A percentile compares a stretch with the other conserved stretches of the same genome.
phyloP scores from a whole-genome alignment of 148 eudicot genomes.

The Mesembryanthemum crystallinum region DNA sequence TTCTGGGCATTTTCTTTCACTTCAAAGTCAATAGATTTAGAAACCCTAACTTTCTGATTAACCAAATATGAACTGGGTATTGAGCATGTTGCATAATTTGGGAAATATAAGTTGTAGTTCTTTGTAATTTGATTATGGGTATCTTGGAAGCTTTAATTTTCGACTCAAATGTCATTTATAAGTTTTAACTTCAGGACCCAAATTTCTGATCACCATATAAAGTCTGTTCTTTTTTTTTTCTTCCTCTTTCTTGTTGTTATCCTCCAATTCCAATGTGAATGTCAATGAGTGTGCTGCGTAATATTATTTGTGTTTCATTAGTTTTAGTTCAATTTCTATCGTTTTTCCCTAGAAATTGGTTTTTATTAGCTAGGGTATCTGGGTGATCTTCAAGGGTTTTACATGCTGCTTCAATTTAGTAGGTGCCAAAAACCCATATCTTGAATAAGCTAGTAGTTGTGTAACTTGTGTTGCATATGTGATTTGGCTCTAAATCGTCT shows the following conservation, averaged over 20 bases:
- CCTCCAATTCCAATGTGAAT: not conserved
- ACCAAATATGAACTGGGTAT: not conserved
- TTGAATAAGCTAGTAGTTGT: not conserved
- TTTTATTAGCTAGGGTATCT: not conserved
- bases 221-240: not conserved
- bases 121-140: not conserved
- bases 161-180: no score
- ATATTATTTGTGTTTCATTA: not conserved
- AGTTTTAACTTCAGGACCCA: not conserved
- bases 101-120: not conserved
- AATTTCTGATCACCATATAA: not conserved
- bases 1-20: not conserved
- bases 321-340: not conserved
- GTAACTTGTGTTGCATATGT: no score
- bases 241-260: not conserved
- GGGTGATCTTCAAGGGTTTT: not conserved
- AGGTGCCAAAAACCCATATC: not conserved
- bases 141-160: no score
- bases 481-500: not conserved
- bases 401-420: not conserved
- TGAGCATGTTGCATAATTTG: not conserved
- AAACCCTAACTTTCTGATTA: not conserved
- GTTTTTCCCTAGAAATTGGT: not conserved
- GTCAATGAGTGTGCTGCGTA: not conserved
- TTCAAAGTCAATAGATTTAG: not conserved